Evolutionary conservation across 768 basidiomycete genomes (phyloP).

Genomic region (button mushroom (Agaricus bisporus)): DNA sequence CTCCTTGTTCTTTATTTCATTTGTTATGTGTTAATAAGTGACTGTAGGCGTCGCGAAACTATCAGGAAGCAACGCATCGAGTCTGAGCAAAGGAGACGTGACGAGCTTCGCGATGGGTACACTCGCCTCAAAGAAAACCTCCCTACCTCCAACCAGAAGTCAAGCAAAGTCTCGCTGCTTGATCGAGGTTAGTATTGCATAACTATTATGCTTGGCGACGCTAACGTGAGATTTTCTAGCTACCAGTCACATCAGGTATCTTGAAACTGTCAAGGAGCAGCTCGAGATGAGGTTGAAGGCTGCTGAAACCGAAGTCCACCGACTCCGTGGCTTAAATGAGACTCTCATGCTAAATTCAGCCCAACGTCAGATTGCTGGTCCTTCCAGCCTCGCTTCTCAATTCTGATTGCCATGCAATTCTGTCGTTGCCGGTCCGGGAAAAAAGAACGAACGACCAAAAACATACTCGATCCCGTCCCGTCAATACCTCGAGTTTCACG

Average conservation of each 20-base stretch:
- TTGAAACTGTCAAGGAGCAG: slow-evolving; percentile 74
- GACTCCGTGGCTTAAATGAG: slow-evolving; percentile 83
- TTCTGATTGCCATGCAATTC: slow-evolving; percentile 39
- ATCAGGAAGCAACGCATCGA: slow-evolving; percentile 91
- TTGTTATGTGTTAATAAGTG: slow-evolving; percentile 1
- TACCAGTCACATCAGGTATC: slow-evolving; percentile 80
- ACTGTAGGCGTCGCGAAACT: slow-evolving; percentile 72
- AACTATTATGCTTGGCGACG: neutral
- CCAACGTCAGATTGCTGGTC: slow-evolving; percentile 53
- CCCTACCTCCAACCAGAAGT: slow-evolving; percentile 87
- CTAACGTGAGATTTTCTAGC: slow-evolving; percentile 34
- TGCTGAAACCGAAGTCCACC: slow-evolving; percentile 75
- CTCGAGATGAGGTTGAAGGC: slow-evolving; percentile 71
- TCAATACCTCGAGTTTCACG: slow-evolving; percentile 27
- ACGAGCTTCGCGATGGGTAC: slow-evolving; percentile 91
- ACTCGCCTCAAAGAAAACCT: slow-evolving; percentile 86
- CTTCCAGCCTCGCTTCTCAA: slow-evolving; percentile 41
- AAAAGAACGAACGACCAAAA: slow-evolving; percentile 14
- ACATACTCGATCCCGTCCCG: slow-evolving; percentile 23
- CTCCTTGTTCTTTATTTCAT: neutral
- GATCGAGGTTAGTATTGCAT: slow-evolving; percentile 58
- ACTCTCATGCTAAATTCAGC: slow-evolving; percentile 83
- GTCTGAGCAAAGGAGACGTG: slow-evolving; percentile 86
- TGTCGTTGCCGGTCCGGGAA: slow-evolving; percentile 21
- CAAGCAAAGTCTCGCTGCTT: slow-evolving; percentile 85